Conservation (phyloP, 1,284 basidiomycete species). For the Tilletia indica region DNA sequence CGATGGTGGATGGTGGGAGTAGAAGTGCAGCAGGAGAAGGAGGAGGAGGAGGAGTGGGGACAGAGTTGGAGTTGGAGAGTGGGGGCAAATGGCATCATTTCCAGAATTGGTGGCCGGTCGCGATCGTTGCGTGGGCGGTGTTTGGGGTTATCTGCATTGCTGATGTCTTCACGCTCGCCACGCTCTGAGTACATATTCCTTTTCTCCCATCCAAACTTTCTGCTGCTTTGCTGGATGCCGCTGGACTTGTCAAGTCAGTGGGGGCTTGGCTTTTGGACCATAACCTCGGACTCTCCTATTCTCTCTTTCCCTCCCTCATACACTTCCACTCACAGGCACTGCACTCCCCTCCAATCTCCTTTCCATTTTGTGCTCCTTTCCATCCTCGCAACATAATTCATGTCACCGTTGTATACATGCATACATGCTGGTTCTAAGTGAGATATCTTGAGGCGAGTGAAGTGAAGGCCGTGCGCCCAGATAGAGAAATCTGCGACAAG, state of each 20-base stretch:
- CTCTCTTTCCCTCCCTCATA: neutral
- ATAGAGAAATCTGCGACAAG: no score
- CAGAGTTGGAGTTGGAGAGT: neutral
- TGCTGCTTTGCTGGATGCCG: neutral
- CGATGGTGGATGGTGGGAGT: no score
- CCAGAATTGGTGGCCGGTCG: constrained; percentile 18
- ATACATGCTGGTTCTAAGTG: no score
- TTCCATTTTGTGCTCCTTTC: neutral
- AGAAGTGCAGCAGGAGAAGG: neutral
- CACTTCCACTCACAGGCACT: neutral
- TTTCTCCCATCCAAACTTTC: neutral
- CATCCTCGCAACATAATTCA: neutral
- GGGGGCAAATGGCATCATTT: constrained; percentile 17
- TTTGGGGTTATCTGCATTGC: constrained; percentile 23
- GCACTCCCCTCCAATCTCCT: neutral
- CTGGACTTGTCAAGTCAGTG: no score
- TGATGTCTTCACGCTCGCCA: constrained; percentile 20
- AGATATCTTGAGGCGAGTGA: no score
- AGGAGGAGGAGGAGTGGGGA: neutral
- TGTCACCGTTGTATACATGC: no score
- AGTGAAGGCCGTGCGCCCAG: no score
- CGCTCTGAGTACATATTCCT: neutral
- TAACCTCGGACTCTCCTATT: no score
- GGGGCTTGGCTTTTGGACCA: no score
- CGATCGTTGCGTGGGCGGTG: constrained; percentile 20